Evolutionary conservation across 2,329 filamentous ascomycete species (phyloP).

Genomic region (Penicillium capsulatum): DNA sequence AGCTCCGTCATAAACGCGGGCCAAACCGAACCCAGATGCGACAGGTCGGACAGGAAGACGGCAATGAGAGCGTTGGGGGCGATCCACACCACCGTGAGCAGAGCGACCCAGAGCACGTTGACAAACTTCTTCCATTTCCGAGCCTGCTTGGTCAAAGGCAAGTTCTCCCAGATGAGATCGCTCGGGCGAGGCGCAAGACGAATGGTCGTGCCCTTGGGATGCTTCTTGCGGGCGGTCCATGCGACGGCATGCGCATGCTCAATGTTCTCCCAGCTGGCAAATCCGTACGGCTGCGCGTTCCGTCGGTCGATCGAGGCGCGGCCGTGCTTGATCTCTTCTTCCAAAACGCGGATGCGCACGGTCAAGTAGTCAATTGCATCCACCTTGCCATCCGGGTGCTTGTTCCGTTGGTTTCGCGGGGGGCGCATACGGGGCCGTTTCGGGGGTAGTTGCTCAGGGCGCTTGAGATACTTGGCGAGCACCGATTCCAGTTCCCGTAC

Average conservation of each 20-base stretch:
- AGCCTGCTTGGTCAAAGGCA: constrained; percentile 65
- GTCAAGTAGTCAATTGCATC: constrained; percentile 95
- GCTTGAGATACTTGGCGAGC: constrained; percentile 83
- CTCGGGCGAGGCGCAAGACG: constrained; percentile 77
- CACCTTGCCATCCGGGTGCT: constrained; percentile 66
- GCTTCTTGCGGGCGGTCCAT: constrained; percentile 74
- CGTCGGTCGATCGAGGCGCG: constrained; percentile 78
- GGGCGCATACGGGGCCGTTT: constrained; percentile 74
- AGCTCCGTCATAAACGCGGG: constrained; percentile 64
- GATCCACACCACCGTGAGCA: constrained; percentile 81
- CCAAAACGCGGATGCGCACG: constrained; percentile 74
- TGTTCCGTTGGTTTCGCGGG: constrained; percentile 71
- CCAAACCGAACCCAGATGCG: constrained; percentile 78
- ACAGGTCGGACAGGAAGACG: constrained; percentile 83
- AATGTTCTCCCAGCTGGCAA: constrained; percentile 88
- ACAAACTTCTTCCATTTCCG: constrained; percentile 69
- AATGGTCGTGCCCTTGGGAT: constrained; percentile 72
- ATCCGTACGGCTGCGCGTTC: constrained; percentile 85
- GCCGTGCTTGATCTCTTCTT: constrained; percentile 78
- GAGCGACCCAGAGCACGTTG: constrained; percentile 77
- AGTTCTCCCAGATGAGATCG: constrained; percentile 94
- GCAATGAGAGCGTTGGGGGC: constrained; percentile 91
- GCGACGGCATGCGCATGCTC: constrained; percentile 83
- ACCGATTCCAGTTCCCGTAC: constrained; percentile 80
- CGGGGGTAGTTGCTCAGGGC: constrained; percentile 73